Conservation (phyloP, 2,329 filamentous ascomycete species). For the Berkeleyomyces basicola region DNA sequence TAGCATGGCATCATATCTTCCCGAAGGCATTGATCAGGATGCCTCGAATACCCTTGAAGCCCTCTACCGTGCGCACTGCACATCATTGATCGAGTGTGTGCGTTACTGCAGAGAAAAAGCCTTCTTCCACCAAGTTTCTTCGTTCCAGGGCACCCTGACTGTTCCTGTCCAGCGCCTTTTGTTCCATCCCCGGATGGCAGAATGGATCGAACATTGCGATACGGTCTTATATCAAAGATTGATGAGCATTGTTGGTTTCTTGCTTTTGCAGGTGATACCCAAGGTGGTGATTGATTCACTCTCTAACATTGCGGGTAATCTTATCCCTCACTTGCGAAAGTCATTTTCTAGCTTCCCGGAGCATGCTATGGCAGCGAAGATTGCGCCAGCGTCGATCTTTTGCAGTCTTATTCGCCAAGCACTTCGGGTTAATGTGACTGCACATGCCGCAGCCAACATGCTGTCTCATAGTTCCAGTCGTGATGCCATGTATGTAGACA, state of each 20-base stretch:
- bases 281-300: constrained; percentile 75
- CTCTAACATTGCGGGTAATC: constrained; percentile 64
- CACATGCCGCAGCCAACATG: constrained; percentile 87
- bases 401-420: constrained; percentile 72
- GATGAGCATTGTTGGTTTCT: constrained; percentile 76
- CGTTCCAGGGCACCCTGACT: constrained; percentile 89
- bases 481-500: constrained; percentile 91
- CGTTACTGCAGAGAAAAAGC: constrained; percentile 94
- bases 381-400: constrained; percentile 78
- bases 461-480: constrained; percentile 76
- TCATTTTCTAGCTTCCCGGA: constrained; percentile 72
- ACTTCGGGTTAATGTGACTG: constrained; percentile 79
- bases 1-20: constrained; percentile 68
- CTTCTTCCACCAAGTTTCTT: constrained; percentile 86
- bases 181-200: constrained; percentile 59
- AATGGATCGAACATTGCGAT: constrained; percentile 93
- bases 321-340: constrained; percentile 67
- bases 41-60: constrained; percentile 73
- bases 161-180: constrained; percentile 93
- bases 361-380: constrained; percentile 74
- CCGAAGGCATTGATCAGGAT: constrained; percentile 66
- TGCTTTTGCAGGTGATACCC: constrained; percentile 82
- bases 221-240: constrained; percentile 94
- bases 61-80: constrained; percentile 86
- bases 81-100: constrained; percentile 86